Conservation (phyloP, 1,139 yeast species). For the Geotrichum bryndzae region DNA sequence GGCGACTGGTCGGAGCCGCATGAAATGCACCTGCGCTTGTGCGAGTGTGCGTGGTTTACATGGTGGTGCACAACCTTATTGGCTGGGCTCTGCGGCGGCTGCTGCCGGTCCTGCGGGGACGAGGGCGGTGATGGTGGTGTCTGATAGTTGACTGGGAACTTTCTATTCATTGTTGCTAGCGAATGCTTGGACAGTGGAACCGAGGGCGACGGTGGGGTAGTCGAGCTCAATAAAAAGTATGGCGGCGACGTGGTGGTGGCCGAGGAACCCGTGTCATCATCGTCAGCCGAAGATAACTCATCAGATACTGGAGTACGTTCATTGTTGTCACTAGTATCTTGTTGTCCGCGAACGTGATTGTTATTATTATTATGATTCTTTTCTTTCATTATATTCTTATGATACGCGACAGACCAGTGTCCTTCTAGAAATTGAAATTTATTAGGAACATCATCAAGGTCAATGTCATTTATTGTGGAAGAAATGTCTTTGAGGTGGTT, state of each 20-base stretch:
- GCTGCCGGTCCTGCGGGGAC: slow-evolving; percentile 15
- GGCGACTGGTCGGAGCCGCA: slow-evolving; percentile 92
- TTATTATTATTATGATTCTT: background rate
- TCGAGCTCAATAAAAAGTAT: background rate
- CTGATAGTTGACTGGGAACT: slow-evolving; percentile 1
- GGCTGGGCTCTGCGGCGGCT: slow-evolving; percentile 6
- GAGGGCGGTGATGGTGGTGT: slow-evolving; percentile 13
- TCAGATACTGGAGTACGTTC: background rate
- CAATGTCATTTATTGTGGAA: background rate
- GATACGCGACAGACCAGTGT: background rate
- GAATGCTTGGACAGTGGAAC: background rate
- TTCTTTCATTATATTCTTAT: background rate
- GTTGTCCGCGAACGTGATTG: background rate
- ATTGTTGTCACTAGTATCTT: background rate
- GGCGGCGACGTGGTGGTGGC: background rate
- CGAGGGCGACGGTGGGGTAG: background rate
- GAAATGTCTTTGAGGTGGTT: slow-evolving; percentile 8
- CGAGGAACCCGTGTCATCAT: background rate
- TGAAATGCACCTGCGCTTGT: slow-evolving; percentile 57
- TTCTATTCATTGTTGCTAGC: background rate
- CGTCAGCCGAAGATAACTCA: background rate
- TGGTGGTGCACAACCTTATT: slow-evolving; percentile 8
- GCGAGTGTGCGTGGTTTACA: slow-evolving; percentile 14
- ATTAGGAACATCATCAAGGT: background rate
- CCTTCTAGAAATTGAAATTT: background rate